Base-by-base conservation (phyloP, 108 stramenopile species). In the Bacterosira constricta region DNA sequence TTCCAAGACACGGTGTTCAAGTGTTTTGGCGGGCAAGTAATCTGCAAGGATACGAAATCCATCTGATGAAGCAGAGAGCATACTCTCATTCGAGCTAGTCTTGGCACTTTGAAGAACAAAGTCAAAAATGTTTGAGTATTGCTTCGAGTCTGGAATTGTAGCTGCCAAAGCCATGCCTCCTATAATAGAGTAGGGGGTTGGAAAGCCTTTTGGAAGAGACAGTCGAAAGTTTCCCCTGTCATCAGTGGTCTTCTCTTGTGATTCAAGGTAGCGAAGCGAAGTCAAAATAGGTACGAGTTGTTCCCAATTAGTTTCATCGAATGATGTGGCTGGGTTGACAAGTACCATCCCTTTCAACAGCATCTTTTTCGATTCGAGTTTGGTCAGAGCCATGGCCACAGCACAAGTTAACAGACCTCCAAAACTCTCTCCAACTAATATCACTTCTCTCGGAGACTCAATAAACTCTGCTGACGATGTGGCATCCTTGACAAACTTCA, bases 271-370 rank as follows among this genome's bases (percentile, higher is more conserved):
- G 5, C 86, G 85, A 18, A 91, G 72, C 5, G 68, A 73, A 20
- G 85, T 84, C 54, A 93, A 66, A 4, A 89, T 23, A 8, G 92
- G 92, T 0, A 79, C 90, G 13, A 89, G 29, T 25, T 68, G 61
- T 35, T 84, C 83, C 96, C 96, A 96, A 21, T 50, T 46, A 18
- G 92, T 89, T 37, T 88, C 63, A 41, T 93, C 91, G 71, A 93
- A 92, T 8, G 90, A 90, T 1, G 96, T 96, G 21, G 96, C 96
- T 41, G 96, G 96, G 62, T 96, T 96, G 9, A 96, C 82, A 39
- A 96, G 64, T 32, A 89, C 92, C 55, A 94, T 45, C 23, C 92
- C 92, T 45, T 88, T 63, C 3, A 89, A 50, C 3, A 12, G 51
- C 31, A 58, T 63, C 21, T 46, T 82, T 36, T 56, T 64, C 3